phyloP scores from a whole-genome alignment of 1,284 basidiomycete species.

The Cryptococcus neoformans region DNA sequence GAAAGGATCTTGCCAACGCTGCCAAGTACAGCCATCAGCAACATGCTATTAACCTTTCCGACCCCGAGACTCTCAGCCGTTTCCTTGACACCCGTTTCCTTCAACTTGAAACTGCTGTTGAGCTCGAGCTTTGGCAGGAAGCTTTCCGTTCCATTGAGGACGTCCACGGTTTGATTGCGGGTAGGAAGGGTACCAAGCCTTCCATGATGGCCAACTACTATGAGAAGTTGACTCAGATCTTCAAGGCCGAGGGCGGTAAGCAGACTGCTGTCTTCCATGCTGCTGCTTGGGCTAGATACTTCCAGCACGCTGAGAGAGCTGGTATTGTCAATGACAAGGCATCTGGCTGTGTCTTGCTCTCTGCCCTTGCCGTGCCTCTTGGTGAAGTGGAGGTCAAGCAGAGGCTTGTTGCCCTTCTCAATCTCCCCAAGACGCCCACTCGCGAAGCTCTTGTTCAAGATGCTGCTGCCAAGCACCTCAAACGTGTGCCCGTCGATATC shows the following conservation, averaged over 20 bases:
- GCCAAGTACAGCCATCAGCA: constrained; percentile 94
- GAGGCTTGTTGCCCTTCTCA: constrained; percentile 80
- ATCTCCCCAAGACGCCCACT: constrained; percentile 80
- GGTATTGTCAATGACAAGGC: constrained; percentile 76
- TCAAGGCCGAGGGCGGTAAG: constrained; percentile 56
- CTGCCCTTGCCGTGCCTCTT: constrained; percentile 90
- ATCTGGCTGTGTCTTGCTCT: constrained; percentile 89
- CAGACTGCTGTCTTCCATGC: constrained; percentile 95
- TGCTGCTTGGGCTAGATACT: constrained; percentile 91
- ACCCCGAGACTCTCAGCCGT: constrained; percentile 93
- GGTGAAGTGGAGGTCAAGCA: constrained; percentile 67
- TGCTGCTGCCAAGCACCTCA: constrained; percentile 82
- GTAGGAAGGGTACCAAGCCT: constrained; percentile 83
- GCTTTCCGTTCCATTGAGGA: constrained; percentile 99
- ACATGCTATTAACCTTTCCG: constrained; percentile 96
- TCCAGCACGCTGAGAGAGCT: constrained; percentile 50
- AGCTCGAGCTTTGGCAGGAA: constrained; percentile 99
- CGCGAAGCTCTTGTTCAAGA: constrained; percentile 80
- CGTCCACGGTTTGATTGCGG: constrained; percentile 84
- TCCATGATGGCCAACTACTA: constrained; percentile 99
- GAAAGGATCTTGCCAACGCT: constrained; percentile 91
- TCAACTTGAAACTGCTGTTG: constrained; percentile 96
- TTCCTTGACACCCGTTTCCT: constrained; percentile 98
- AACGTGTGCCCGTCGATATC: constrained; percentile 70
- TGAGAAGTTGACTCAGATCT: constrained; percentile 96